Base-by-base conservation (phyloP, 2,329 filamentous ascomycete genomes). In the Teratosphaeriaceae sp. region DNA sequence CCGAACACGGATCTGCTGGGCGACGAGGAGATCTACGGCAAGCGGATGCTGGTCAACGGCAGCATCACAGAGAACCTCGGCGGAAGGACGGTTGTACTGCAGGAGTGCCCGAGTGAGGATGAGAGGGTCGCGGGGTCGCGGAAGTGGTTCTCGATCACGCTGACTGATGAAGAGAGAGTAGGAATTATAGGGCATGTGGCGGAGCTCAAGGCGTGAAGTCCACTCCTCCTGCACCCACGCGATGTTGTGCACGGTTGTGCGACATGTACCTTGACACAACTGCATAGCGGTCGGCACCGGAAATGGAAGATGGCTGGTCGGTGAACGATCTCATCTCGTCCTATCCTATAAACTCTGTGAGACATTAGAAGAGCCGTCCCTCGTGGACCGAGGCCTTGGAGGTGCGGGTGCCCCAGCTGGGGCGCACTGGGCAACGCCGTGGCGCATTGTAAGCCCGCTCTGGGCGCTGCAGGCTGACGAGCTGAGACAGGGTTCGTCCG, bases 41-140 rank as follows among this genome's bases (percentile, higher is more conserved):
- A 60, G 9, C 61, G 63, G 20, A 67, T 64, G 21, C 44, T 75
- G 29, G 61, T 67, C 18, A 65, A 66, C 3, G 65, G 66, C 0
- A 64, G 69, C 18, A 44, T 52, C 19, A 75, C 74, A 49, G 60
- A 66, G 60, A 68, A 71, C 38, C 55, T 69, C 19, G 60, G 65
- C n/a, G 70, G 68, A 1, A 61, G 63, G 46, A 73, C 70, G 11
- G 59, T 60, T 30, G 52, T 67, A 30, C 58, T 71, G 27, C 55
- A 68, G 34, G 55, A 60, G 3, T 70, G 70, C 39, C 48, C 58
- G 39, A 67, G 55, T 1, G 68, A 75, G 40, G 55, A 60, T 11
- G 66, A 69, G 26, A 61, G 69, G 26, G 21, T 72, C 4, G 47
- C 54, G 31, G 70, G 64, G 7, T 49, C 75, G 38, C 59, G 65